Conservation (phyloP, 345 rosid genomes). For the Brassica rapa region DNA sequence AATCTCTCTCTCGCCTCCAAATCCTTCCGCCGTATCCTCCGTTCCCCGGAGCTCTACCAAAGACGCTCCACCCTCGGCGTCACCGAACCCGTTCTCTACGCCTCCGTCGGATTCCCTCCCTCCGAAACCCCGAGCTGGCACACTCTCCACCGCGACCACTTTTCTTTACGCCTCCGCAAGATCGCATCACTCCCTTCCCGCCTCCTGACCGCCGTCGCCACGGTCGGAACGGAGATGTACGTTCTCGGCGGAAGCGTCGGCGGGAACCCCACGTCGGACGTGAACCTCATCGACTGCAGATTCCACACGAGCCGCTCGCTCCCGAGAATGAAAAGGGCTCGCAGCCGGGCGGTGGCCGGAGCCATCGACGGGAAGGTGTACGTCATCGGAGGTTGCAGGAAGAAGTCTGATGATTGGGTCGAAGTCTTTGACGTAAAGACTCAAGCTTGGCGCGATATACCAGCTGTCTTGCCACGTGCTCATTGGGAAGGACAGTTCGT, state of each 20-base stretch:
- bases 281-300: not conserved
- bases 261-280: not conserved
- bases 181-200: not conserved
- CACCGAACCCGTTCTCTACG: not conserved
- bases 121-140: not conserved
- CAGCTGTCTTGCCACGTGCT: not conserved
- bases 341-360: not conserved
- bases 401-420: not conserved
- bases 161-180: not conserved
- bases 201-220: not conserved
- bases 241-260: not conserved
- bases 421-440: not conserved
- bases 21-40: not conserved
- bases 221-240: constrained; percentile 4
- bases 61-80: not conserved
- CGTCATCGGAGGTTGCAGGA: not conserved
- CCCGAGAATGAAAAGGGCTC: not conserved
- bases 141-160: not conserved
- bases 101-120: not conserved
- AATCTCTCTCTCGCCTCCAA: not conserved
- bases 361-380: not conserved
- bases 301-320: not conserved
- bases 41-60: not conserved
- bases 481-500: not conserved
- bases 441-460: not conserved